phyloP scores from a whole-genome alignment of 2,329 filamentous ascomycete species.

The Elsinoe necatrix region DNA sequence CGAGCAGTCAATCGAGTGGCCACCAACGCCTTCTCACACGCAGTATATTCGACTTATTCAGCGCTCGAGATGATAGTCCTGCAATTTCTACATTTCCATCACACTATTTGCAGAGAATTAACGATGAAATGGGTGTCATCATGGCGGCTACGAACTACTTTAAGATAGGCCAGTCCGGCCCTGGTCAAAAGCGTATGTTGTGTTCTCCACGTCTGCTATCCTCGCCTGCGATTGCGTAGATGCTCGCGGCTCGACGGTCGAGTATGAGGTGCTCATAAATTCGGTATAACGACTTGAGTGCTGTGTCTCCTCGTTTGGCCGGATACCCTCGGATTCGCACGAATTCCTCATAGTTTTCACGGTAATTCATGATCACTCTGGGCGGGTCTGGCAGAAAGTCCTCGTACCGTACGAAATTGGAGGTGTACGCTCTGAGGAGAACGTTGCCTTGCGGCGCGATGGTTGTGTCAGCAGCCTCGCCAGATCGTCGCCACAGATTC shows the following conservation, averaged over 20 bases:
- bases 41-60: not conserved
- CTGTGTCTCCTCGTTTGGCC: not conserved
- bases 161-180: too few species aligned
- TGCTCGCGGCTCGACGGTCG: too few species aligned
- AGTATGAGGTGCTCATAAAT: not conserved
- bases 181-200: too few species aligned
- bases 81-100: too few species aligned
- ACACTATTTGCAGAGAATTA: too few species aligned
- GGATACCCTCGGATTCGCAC: not conserved
- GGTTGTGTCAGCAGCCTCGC: not conserved
- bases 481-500: not conserved
- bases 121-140: too few species aligned
- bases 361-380: not conserved
- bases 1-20: not conserved
- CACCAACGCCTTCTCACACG: too few species aligned
- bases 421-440: not conserved
- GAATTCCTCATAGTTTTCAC: not conserved
- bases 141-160: too few species aligned
- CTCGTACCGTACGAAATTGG: not conserved
- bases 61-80: too few species aligned
- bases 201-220: too few species aligned
- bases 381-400: not conserved
- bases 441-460: not conserved
- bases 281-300: not conserved
- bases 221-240: too few species aligned